Evolutionary conservation across 2,329 filamentous ascomycete genomes (phyloP).

Genomic region (Fusarium mundagurra): DNA sequence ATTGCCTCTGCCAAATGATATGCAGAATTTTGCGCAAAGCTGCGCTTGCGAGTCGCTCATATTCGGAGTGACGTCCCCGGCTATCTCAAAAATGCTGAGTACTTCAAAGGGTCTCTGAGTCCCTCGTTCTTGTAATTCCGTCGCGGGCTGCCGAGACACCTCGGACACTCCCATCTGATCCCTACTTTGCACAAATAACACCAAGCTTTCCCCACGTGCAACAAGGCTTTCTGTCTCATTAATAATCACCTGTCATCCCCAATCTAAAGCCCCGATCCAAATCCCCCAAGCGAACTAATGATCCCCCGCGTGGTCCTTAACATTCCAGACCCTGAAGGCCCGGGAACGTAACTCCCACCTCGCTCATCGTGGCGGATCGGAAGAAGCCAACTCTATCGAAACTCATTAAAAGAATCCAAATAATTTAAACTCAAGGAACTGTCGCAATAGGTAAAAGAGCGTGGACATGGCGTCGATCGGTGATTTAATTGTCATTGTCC

Average conservation of each 20-base stretch:
- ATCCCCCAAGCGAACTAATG: background rate
- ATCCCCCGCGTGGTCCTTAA: background rate
- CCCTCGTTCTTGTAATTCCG: no score
- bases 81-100: fast-evolving
- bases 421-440: background rate
- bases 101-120: fast-evolving
- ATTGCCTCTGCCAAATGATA: no score
- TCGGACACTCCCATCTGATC: background rate
- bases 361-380: background rate
- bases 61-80: background rate
- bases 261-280: background rate
- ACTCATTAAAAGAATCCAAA: background rate
- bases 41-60: background rate
- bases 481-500: background rate
- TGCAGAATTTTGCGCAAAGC: background rate
- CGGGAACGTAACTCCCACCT: background rate
- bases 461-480: background rate
- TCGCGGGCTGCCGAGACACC: background rate
- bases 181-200: background rate
- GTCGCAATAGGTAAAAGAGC: background rate
- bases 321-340: background rate
- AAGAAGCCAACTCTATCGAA: background rate
- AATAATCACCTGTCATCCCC: background rate
- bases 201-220: background rate
- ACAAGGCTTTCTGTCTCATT: background rate